These are phyloP conservation scores for Vaccinium myrtillus DNA, from an alignment of 148 eudicot genomes.

Conservation along the genomic window DNA sequence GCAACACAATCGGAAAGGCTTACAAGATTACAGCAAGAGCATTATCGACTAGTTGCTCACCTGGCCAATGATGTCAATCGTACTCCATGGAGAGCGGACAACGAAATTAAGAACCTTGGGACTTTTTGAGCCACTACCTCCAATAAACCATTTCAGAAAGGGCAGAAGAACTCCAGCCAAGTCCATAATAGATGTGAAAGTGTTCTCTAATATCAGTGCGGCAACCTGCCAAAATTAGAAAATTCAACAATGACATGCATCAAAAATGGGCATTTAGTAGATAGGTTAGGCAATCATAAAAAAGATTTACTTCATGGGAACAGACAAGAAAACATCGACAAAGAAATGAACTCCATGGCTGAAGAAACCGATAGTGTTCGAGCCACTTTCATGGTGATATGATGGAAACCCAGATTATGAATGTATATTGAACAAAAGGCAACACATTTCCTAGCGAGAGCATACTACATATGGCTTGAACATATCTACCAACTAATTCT, in stretches of 20 bases:
- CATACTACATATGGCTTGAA: neutral
- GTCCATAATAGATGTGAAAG: slow-evolving; percentile 92
- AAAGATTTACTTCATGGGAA: neutral
- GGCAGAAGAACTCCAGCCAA: slow-evolving; percentile 98
- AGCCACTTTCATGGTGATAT: neutral
- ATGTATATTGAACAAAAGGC: neutral
- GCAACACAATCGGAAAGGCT: neutral
- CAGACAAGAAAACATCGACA: neutral
- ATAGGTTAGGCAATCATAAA: neutral
- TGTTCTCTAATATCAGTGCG: slow-evolving; percentile 80
- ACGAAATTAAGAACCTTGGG: slow-evolving; percentile 62
- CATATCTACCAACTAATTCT: neutral
- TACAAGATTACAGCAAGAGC: slow-evolving; percentile 10
- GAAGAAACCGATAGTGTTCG: neutral
- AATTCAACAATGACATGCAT: neutral
- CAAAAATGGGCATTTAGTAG: neutral
- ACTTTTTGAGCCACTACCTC: slow-evolving; percentile 67
- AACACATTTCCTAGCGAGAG: neutral
- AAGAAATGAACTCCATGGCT: neutral
- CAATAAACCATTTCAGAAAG: slow-evolving; percentile 87
- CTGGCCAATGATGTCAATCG: slow-evolving; percentile 80
- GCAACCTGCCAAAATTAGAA: slow-evolving; percentile 51
- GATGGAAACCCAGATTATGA: neutral
- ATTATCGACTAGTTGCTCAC: slow-evolving; percentile 33
- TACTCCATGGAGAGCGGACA: slow-evolving; percentile 92